A percentile compares a stretch with the other conserved stretches of the same genome.
Evolutionary conservation across 768 basidiomycete genomes (phyloP).

Genomic region (Leucosporidium scottii): DNA sequence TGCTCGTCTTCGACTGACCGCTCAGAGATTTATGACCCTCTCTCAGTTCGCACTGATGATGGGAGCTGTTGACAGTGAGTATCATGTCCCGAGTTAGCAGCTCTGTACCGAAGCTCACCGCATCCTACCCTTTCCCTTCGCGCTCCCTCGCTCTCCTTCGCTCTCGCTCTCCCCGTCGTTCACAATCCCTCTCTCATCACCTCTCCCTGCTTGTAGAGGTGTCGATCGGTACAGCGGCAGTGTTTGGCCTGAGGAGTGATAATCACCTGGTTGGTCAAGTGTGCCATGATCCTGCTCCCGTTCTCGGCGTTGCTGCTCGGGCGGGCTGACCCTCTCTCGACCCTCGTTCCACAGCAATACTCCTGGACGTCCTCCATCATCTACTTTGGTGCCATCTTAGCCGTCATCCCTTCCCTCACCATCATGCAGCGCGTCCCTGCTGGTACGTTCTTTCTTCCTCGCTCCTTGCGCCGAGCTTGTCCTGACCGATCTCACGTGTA

Average conservation of each 20-base stretch:
- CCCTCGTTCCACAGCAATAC: not conserved
- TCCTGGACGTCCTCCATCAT: slow-evolving; percentile 10
- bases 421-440: slow-evolving; percentile 19
- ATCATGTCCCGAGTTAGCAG: no score
- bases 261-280: slow-evolving; percentile 34
- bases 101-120: no score
- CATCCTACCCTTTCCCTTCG: no score
- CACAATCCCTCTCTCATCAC: slow-evolving; percentile 4
- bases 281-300: not conserved
- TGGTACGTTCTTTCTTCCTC: no score
- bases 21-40: slow-evolving; percentile 35
- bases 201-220: slow-evolving; percentile 32
- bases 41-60: slow-evolving; percentile 25
- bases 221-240: slow-evolving; percentile 36
- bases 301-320: not conserved
- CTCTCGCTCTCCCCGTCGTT: no score
- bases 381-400: slow-evolving; percentile 17
- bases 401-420: slow-evolving; percentile 26
- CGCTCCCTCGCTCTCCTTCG: no score
- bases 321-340: no score
- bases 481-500: not conserved
- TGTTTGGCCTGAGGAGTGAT: slow-evolving; percentile 33
- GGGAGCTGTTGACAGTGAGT: slow-evolving; percentile 4
- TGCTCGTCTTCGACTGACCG: no score
- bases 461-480: no score